Evolutionary conservation across 2,329 filamentous ascomycete species (phyloP).

Genomic region (Cercospora sesami): DNA sequence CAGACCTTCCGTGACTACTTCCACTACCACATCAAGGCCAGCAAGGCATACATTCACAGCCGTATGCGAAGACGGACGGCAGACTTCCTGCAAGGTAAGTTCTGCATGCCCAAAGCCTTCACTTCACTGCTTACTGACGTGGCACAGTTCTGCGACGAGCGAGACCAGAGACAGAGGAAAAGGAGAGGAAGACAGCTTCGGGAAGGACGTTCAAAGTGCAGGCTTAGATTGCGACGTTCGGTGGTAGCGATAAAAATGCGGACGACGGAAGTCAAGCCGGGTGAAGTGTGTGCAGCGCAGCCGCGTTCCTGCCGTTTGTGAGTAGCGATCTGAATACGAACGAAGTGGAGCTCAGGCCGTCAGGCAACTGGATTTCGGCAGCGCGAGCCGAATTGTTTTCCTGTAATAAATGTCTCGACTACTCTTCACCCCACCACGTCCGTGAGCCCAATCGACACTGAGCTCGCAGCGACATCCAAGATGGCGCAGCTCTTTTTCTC

Average conservation of each 20-base stretch:
- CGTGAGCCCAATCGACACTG: too few species aligned
- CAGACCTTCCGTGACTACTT: slow-evolving; percentile 99
- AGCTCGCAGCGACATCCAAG: too few species aligned
- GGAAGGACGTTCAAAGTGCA: slow-evolving; percentile 83
- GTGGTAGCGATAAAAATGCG: neutral
- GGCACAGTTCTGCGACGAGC: slow-evolving; percentile 84
- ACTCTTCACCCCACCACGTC: too few species aligned
- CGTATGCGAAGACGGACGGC: slow-evolving; percentile 96
- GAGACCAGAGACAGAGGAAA: slow-evolving; percentile 91
- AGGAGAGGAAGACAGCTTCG: slow-evolving; percentile 96
- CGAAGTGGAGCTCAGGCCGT: neutral
- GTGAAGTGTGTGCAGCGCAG: neutral
- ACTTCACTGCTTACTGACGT: slow-evolving; percentile 1
- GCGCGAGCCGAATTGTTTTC: neutral
- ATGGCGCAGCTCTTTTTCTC: too few species aligned
- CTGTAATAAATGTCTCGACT: too few species aligned
- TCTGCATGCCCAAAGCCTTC: neutral
- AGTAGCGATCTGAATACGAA: neutral
- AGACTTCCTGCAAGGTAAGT: slow-evolving; percentile 91
- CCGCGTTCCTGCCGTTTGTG: neutral
- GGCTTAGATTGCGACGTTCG: slow-evolving; percentile 32
- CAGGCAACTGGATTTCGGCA: neutral
- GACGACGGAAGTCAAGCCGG: neutral
- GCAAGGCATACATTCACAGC: slow-evolving; percentile 98
- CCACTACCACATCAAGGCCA: slow-evolving; percentile 99